phyloP scores from a whole-genome alignment of 176 grass and related monocot species.

The Saccharum spontaneum region DNA sequence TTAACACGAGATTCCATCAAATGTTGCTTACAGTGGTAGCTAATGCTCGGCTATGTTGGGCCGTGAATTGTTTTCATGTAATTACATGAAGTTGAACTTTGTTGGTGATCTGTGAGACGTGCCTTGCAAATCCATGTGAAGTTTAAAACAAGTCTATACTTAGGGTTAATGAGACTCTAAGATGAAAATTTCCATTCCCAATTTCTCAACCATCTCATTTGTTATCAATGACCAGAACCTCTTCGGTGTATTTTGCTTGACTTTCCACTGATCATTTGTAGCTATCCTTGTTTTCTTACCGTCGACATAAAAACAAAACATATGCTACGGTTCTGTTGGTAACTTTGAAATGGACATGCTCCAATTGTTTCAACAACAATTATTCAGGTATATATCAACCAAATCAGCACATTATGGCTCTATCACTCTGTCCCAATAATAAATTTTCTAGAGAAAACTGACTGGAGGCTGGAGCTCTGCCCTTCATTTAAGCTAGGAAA shows the following conservation, averaged over 20 bases:
- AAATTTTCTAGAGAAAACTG: background rate
- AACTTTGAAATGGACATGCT: background rate
- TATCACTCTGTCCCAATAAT: background rate
- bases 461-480: background rate
- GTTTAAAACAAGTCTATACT: constrained; percentile 9
- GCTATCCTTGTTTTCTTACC: background rate
- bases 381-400: background rate
- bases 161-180: background rate
- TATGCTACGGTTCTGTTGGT: background rate
- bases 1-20: background rate
- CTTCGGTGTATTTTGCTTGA: background rate
- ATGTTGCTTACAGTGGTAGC: background rate
- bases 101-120: background rate
- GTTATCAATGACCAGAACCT: background rate
- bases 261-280: background rate
- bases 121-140: constrained; percentile 1
- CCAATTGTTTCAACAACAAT: background rate
- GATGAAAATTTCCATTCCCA: background rate
- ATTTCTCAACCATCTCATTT: background rate
- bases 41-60: background rate
- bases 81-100: background rate
- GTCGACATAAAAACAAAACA: constrained; percentile 24
- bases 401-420: background rate
- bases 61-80: background rate
- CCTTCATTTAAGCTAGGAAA: background rate